Conservation (phyloP, 768 basidiomycete species). For the Leccinum barrowsii region DNA sequence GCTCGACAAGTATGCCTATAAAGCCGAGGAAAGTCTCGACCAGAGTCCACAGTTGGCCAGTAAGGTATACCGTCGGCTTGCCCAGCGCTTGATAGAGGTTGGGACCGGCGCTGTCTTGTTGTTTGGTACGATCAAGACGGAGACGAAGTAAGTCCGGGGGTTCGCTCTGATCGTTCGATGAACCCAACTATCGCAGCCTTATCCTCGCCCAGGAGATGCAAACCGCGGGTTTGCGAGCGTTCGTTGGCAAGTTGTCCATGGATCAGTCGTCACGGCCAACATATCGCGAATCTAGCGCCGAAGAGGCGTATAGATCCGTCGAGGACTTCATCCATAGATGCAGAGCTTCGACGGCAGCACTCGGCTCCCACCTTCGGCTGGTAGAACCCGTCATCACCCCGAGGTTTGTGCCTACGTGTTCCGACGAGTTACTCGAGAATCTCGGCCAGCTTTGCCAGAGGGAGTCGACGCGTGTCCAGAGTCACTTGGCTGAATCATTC, state of each 20-base stretch:
- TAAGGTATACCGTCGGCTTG: constrained; percentile 66
- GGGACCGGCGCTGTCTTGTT: constrained; percentile 77
- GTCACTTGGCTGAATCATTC: constrained; percentile 77
- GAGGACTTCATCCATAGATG: constrained; percentile 56
- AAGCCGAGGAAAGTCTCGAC: constrained; percentile 77
- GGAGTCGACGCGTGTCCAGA: constrained; percentile 60
- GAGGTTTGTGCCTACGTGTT: constrained; percentile 87
- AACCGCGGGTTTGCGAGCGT: constrained; percentile 66
- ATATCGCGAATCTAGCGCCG: constrained; percentile 62
- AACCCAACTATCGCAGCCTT: constrained; percentile 42
- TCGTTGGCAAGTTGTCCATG: constrained; percentile 92
- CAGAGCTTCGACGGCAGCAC: constrained; percentile 33
- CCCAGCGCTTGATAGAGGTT: constrained; percentile 58
- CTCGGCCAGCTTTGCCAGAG: constrained; percentile 53
- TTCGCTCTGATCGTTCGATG: not conserved
- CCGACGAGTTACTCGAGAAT: constrained; percentile 60
- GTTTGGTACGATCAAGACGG: constrained; percentile 80
- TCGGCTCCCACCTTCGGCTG: constrained; percentile 46
- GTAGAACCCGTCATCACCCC: constrained; percentile 85
- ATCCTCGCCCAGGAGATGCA: constrained; percentile 78
- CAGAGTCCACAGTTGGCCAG: constrained; percentile 53
- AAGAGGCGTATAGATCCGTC: constrained; percentile 48
- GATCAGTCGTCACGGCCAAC: constrained; percentile 69
- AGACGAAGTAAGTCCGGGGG: constrained; percentile 64
- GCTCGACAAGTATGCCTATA: constrained; percentile 79